These are phyloP conservation scores for Sporothrix inflata DNA, from an alignment of 2,329 filamentous ascomycete species.

Conservation along the genomic window DNA sequence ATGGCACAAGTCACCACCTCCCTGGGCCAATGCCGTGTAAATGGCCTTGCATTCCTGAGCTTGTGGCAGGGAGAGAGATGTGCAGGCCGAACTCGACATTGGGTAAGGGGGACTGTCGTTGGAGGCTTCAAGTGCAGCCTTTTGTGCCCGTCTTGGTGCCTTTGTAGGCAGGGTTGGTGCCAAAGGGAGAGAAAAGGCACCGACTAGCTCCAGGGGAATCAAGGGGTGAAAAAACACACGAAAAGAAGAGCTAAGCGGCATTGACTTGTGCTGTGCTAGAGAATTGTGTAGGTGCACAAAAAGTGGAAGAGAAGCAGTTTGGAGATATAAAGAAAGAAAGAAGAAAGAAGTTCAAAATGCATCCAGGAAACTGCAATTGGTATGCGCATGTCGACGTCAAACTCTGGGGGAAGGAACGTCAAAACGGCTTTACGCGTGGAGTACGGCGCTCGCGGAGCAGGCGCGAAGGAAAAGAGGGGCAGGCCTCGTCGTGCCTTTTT, in stretches of 20 bases:
- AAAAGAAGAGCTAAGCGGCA: not conserved
- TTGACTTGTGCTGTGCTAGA: not conserved
- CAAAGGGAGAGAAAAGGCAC: not conserved
- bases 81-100: not conserved
- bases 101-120: constrained; percentile 1
- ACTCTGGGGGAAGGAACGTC: constrained; percentile 13
- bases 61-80: constrained; percentile 23
- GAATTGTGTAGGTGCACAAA: not conserved
- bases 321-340: not conserved
- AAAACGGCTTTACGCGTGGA: constrained; percentile 18
- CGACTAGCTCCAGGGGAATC: constrained; percentile 21
- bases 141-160: not conserved
- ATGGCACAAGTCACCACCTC: not conserved
- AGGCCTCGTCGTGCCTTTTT: constrained; percentile 3
- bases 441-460: not conserved
- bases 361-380: not conserved
- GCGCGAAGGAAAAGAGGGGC: constrained; percentile 20
- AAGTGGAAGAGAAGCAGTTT: not conserved
- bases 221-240: constrained; percentile 21
- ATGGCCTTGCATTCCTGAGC: constrained; percentile 13
- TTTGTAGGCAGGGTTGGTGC: not conserved
- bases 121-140: not conserved
- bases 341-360: not conserved
- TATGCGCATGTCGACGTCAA: not conserved
- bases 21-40: constrained; percentile 7